phyloP scores from a whole-genome alignment of 1,284 basidiomycete genomes.

The Ganoderma lucidum region DNA sequence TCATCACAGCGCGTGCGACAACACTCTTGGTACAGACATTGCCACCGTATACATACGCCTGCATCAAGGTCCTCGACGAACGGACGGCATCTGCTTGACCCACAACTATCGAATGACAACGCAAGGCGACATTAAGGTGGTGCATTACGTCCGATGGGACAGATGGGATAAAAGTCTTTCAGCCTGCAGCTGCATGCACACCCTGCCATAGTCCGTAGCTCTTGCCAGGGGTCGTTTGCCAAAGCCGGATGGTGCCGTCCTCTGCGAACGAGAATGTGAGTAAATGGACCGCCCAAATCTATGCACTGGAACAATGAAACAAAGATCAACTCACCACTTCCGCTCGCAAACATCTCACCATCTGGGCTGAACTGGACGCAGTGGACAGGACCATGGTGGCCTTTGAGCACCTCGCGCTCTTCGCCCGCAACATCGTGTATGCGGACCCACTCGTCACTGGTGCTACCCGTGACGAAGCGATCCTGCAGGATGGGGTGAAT shows the following conservation, averaged over 20 bases:
- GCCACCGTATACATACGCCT: constrained; percentile 30
- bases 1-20: constrained; percentile 33
- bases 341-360: constrained; percentile 98
- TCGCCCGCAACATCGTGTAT: constrained; percentile 92
- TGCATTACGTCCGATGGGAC: constrained; percentile 31
- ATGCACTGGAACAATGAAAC: neutral
- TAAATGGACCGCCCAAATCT: neutral
- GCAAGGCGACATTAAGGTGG: constrained; percentile 31
- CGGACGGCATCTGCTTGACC: constrained; percentile 25
- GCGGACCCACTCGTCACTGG: constrained; percentile 94
- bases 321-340: constrained; percentile 75
- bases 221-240: constrained; percentile 96
- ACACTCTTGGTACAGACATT: constrained; percentile 35
- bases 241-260: constrained; percentile 88
- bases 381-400: constrained; percentile 97
- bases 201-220: constrained; percentile 95
- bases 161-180: constrained; percentile 30
- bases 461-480: constrained; percentile 92
- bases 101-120: constrained; percentile 19
- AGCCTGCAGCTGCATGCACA: constrained; percentile 56
- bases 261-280: constrained; percentile 26
- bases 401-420: constrained; percentile 93
- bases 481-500: constrained; percentile 91
- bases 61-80: neutral
- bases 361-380: constrained; percentile 95